A percentile compares a stretch with the other conserved stretches of the same genome.
Conservation (phyloP, 495 filamentous ascomycete species). For the Lasiosphaeria miniovina region DNA sequence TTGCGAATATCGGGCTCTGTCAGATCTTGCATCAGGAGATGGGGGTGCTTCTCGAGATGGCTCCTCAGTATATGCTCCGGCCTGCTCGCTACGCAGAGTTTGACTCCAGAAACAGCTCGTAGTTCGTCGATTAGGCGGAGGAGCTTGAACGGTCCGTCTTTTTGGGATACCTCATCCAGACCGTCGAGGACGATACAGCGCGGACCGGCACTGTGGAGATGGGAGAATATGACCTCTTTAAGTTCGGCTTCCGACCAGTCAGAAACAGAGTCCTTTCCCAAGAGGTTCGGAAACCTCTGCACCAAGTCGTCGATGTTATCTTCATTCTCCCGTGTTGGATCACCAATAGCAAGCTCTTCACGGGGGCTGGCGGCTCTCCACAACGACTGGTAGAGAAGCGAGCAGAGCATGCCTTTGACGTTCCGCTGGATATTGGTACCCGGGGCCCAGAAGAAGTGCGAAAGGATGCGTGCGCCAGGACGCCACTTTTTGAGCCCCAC, state of each 20-base stretch:
- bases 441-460: neutral
- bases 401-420: neutral
- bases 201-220: neutral
- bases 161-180: neutral
- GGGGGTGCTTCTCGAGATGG: neutral
- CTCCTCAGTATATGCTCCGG: neutral
- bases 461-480: neutral
- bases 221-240: neutral
- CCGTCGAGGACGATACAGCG: neutral
- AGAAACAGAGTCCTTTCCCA: neutral
- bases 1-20: neutral
- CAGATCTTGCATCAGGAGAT: neutral
- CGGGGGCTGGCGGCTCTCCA: neutral
- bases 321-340: neutral
- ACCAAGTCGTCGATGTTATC: neutral
- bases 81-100: constrained; percentile 1
- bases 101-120: neutral
- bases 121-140: neutral
- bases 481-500: neutral
- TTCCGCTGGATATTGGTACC: neutral
- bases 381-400: neutral
- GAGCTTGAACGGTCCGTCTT: neutral
- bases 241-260: neutral
- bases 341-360: neutral
- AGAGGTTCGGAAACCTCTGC: neutral